These are phyloP conservation scores for Domatiomyces globalis DNA, from an alignment of 2,329 filamentous ascomycete genomes.

Conservation along the genomic window DNA sequence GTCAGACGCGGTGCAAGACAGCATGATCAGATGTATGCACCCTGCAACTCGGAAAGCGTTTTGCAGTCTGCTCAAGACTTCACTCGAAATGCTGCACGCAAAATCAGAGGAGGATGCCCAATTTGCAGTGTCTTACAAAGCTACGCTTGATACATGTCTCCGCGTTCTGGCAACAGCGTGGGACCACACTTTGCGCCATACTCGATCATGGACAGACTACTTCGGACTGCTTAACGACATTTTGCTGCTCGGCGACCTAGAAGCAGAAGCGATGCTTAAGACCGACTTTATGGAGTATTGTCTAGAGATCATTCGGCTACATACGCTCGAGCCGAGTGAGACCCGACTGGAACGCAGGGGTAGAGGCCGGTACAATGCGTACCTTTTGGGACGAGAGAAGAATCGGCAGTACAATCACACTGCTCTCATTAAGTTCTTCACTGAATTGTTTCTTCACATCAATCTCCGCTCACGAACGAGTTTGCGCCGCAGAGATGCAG, in stretches of 20 bases:
- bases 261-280: slow-evolving; percentile 46
- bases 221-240: slow-evolving; percentile 59
- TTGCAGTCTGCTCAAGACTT: slow-evolving; percentile 7
- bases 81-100: slow-evolving; percentile 7
- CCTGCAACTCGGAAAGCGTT: slow-evolving; percentile 12
- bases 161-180: slow-evolving; percentile 44
- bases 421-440: slow-evolving; percentile 30
- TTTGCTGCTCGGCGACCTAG: slow-evolving; percentile 44
- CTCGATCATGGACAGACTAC: slow-evolving; percentile 61
- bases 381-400: slow-evolving; percentile 31
- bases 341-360: slow-evolving; percentile 6
- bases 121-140: slow-evolving; percentile 18
- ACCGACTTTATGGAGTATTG: slow-evolving; percentile 46
- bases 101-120: neutral
- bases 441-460: slow-evolving; percentile 21
- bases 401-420: slow-evolving; percentile 32
- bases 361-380: slow-evolving; percentile 30
- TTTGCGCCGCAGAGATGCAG: slow-evolving; percentile 14
- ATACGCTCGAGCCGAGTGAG: slow-evolving; percentile 7
- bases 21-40: slow-evolving; percentile 11
- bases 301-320: slow-evolving; percentile 45
- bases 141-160: slow-evolving; percentile 20
- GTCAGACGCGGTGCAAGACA: slow-evolving; percentile 8
- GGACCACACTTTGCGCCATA: slow-evolving; percentile 45
- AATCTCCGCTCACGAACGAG: slow-evolving; percentile 28